Evolutionary conservation across 345 rosid species (phyloP).

Genomic region (Camelina laxa): DNA sequence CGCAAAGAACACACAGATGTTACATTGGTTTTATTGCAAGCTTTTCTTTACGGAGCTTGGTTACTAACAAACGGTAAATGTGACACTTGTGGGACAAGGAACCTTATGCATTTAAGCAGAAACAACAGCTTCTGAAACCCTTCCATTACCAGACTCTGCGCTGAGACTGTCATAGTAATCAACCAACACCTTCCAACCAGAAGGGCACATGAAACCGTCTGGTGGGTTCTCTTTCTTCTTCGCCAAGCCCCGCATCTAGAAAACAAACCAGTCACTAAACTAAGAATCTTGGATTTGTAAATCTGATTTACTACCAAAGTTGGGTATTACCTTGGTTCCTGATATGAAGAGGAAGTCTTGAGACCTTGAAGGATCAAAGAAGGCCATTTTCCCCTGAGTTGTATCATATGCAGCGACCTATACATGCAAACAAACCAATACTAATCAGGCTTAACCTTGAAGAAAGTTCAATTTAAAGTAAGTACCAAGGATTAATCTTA

Average conservation of each 20-base stretch:
- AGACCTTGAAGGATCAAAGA: slow-evolving; percentile 85
- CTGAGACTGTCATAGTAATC: slow-evolving; percentile 77
- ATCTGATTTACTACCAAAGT: neutral
- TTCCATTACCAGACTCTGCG: slow-evolving; percentile 51
- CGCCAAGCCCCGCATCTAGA: slow-evolving; percentile 90
- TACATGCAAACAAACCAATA: slow-evolving; percentile 32
- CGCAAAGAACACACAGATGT: slow-evolving; percentile 20
- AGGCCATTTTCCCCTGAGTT: slow-evolving; percentile 92
- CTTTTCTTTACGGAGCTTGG: neutral
- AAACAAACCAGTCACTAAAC: neutral
- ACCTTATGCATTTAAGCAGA: slow-evolving; percentile 50
- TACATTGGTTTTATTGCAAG: slow-evolving; percentile 36
- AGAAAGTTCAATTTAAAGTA: neutral
- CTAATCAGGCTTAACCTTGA: neutral
- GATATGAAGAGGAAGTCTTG: slow-evolving; percentile 92
- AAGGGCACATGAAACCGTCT: slow-evolving; percentile 96
- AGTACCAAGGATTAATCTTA: neutral
- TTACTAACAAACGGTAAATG: neutral
- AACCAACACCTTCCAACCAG: slow-evolving; percentile 91
- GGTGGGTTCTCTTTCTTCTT: slow-evolving; percentile 94
- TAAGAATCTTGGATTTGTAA: neutral
- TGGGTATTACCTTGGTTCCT: slow-evolving; percentile 77
- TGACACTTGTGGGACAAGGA: slow-evolving; percentile 16
- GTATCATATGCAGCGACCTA: slow-evolving; percentile 93
- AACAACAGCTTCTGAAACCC: slow-evolving; percentile 61